These are phyloP conservation scores for Populus hybrid DNA, from an alignment of 441 rosid genomes.

Conservation along the genomic window DNA sequence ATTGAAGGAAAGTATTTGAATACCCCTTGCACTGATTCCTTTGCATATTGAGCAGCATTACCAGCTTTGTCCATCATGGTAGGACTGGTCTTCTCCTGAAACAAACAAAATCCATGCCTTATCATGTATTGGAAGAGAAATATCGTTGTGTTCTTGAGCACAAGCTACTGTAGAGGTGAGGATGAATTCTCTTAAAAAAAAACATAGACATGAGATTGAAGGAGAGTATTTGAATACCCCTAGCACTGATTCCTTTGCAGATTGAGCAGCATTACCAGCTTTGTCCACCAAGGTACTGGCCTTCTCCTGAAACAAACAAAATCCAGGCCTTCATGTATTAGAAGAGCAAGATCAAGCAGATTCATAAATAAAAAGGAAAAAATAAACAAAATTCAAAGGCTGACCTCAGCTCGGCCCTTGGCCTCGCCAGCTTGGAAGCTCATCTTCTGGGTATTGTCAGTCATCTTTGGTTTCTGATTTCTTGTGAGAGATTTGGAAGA, in stretches of 20 bases:
- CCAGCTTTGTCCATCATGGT: slow-evolving; percentile 52
- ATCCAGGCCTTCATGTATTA: too few species aligned
- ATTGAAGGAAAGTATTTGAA: background rate
- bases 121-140: background rate
- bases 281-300: slow-evolving; percentile 50
- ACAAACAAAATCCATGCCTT: background rate
- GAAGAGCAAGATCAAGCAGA: background rate
- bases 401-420: slow-evolving; percentile 71
- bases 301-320: slow-evolving; percentile 47
- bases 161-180: background rate
- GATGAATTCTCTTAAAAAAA: background rate
- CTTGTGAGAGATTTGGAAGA: background rate
- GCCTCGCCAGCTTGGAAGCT: slow-evolving; percentile 61
- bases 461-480: slow-evolving; percentile 30
- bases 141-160: background rate
- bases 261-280: slow-evolving; percentile 58
- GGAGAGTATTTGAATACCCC: slow-evolving; percentile 30
- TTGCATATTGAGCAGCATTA: slow-evolving; percentile 60
- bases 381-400: too few species aligned
- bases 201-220: background rate
- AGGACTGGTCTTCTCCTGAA: slow-evolving; percentile 34
- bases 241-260: slow-evolving; percentile 53
- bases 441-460: slow-evolving; percentile 45
- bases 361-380: background rate
- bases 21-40: slow-evolving; percentile 61